Base-by-base conservation (phyloP, 2,329 filamentous ascomycete species). In the Pseudogymnoascus sp. region DNA sequence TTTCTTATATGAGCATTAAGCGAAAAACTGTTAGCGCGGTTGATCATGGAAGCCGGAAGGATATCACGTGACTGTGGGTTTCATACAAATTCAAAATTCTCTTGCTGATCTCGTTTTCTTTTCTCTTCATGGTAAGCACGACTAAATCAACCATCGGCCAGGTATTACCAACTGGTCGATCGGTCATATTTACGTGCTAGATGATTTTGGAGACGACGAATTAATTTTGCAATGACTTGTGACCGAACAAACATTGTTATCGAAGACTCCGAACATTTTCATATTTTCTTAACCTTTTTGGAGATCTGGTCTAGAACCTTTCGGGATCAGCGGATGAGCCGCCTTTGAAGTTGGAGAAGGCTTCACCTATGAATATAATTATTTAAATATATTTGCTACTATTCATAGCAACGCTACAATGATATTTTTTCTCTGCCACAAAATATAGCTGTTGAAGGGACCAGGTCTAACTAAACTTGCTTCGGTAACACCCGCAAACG, bases 131-230 rank as follows among this genome's bases (percentile, higher is more conserved):
- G 60, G 68, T 65, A 68, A 44, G 64, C 70, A 72, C 69, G 67
- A 63, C 69, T 68, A 57, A 71, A 70, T 71, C 69, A 71, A 71
- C 65, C 69, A 62, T 68, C 69, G 66, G 65, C 64, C 57, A 60
- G 66, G 65, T 68, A 62, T 68, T 66, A 64, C 57, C 67, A 65
- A 71, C 67, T 70, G 69, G 64, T 64, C 68, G 66, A 64, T 62
- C 65, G 69, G 65, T 72, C 69, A 72, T 69, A 69, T 69, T 70
- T 69, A 66, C 68, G 67, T 72, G 69, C 69, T 62, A 69, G 61
- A 72, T 33, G 28, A 35, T 35, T 57, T 13, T 21, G 50, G 50
- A 57, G 60, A 57, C 50, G 28, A 21, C 5, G 50, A 57, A 57
- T 57, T n/a, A 19, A 40, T 11, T 17, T 33, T 19, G 50, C 50